Evolutionary conservation across 768 basidiomycete genomes (phyloP).

Genomic region (Podaxis carcinomalis): DNA sequence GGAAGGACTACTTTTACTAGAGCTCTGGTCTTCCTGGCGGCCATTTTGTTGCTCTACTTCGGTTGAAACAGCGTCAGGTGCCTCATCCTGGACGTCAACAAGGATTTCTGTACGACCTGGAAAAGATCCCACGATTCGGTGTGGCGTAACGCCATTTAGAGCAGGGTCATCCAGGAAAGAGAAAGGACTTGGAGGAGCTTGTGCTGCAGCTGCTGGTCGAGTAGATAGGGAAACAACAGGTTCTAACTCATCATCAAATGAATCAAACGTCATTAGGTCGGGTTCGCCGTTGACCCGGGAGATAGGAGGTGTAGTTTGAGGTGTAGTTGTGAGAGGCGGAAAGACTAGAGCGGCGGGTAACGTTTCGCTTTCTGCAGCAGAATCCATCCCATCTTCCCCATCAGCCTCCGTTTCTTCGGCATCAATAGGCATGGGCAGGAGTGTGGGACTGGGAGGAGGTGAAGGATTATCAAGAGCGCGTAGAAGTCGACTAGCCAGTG

Average conservation of each 20-base stretch:
- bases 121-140: not conserved
- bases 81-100: constrained; percentile 5
- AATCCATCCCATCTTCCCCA: not conserved
- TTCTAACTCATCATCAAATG: constrained; percentile 20
- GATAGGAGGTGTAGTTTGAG: constrained; percentile 1
- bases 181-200: constrained; percentile 8
- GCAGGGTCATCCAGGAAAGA: not conserved
- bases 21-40: not conserved
- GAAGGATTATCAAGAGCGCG: constrained; percentile 76
- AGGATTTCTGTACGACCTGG: not conserved
- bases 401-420: not conserved
- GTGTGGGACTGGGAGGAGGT: constrained; percentile 38
- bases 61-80: not conserved
- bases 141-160: not conserved
- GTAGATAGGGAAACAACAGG: not conserved
- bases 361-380: not conserved
- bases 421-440: constrained; percentile 6
- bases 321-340: not conserved
- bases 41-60: too few species aligned
- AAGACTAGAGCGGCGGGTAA: not conserved
- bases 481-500: constrained; percentile 60
- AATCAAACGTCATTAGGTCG: constrained; percentile 31
- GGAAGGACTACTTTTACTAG: not conserved
- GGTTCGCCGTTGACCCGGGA: constrained; percentile 5
- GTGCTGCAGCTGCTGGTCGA: not conserved